phyloP scores from a whole-genome alignment of 2,329 filamentous ascomycete genomes.

The Trichoderma sp. region DNA sequence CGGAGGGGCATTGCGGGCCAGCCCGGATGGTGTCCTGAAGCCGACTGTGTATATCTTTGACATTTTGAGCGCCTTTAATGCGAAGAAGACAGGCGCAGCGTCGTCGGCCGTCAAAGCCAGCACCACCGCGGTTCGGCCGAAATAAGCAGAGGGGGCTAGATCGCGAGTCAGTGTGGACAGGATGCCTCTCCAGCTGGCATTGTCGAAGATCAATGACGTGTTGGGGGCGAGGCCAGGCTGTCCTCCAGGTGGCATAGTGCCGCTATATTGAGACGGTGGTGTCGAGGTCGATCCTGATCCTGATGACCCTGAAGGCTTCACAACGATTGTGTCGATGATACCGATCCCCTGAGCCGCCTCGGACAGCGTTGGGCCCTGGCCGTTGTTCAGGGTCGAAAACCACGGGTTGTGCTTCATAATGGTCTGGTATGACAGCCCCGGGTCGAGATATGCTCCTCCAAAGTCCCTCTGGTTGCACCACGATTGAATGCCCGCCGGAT shows the following conservation, averaged over 20 bases:
- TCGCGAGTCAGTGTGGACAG: constrained; percentile 77
- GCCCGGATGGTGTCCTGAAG: constrained; percentile 62
- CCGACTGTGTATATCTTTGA: constrained; percentile 82
- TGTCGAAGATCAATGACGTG: constrained; percentile 69
- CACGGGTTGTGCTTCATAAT: constrained; percentile 58
- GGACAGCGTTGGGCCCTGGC: constrained; percentile 59
- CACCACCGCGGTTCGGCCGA: constrained; percentile 71
- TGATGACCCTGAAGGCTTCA: constrained; percentile 47
- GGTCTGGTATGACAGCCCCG: constrained; percentile 60
- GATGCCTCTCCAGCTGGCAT: constrained; percentile 83
- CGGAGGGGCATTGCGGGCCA: constrained; percentile 62
- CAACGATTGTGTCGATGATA: constrained; percentile 77
- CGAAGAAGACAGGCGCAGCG: constrained; percentile 76
- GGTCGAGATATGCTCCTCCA: constrained; percentile 78
- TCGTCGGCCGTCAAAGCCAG: constrained; percentile 71
- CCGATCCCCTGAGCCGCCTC: constrained; percentile 77
- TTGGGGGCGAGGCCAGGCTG: constrained; percentile 45
- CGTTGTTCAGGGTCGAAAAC: constrained; percentile 50
- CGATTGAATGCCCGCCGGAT: constrained; percentile 64
- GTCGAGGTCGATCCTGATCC: constrained; percentile 45
- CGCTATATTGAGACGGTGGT: constrained; percentile 41
- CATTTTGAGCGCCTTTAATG: constrained; percentile 70
- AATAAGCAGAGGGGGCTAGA: constrained; percentile 78
- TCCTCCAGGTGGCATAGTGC: constrained; percentile 25
- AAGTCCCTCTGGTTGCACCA: constrained; percentile 73